A percentile compares a stretch with the other conserved stretches of the same genome.
Conservation (phyloP, 2,329 filamentous ascomycete genomes). For the Colletotrichum brevisporum region DNA sequence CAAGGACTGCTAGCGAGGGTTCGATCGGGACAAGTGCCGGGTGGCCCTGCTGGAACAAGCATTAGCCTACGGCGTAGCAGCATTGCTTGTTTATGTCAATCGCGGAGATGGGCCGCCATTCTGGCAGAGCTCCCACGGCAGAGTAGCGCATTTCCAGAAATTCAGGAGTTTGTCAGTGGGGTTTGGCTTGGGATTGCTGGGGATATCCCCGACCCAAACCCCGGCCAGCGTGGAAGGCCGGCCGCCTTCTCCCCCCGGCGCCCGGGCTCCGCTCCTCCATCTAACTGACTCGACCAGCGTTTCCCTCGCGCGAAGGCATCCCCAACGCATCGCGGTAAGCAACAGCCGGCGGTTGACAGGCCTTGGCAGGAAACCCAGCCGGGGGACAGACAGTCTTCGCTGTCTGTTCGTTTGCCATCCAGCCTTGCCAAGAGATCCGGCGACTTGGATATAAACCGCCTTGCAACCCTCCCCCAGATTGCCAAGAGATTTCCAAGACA, state of each 20-base stretch:
- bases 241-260: background rate
- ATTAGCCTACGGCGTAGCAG: conserved; percentile 24
- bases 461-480: conserved; percentile 28
- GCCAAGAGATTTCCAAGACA: conserved; percentile 39
- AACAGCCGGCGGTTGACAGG: background rate
- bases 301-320: conserved; percentile 9
- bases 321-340: background rate
- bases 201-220: conserved; percentile 11
- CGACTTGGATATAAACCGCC: conserved; percentile 38
- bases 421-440: conserved; percentile 34
- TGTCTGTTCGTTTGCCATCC: conserved; percentile 7
- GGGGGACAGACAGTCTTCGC: background rate
- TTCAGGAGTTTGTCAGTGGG: conserved; percentile 34
- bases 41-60: conserved; percentile 24
- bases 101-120: conserved; percentile 22
- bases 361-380: too few relatives aligned
- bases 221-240: background rate
- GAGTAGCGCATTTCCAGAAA: conserved; percentile 18
- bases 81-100: conserved; percentile 27
- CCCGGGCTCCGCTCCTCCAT: conserved; percentile 20
- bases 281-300: conserved; percentile 30
- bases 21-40: conserved; percentile 28
- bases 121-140: background rate
- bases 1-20: conserved; percentile 5
- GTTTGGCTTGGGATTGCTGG: background rate